Evolutionary conservation across 805 yeast genomes (phyloP).

Genomic region (Candida ulmi): DNA sequence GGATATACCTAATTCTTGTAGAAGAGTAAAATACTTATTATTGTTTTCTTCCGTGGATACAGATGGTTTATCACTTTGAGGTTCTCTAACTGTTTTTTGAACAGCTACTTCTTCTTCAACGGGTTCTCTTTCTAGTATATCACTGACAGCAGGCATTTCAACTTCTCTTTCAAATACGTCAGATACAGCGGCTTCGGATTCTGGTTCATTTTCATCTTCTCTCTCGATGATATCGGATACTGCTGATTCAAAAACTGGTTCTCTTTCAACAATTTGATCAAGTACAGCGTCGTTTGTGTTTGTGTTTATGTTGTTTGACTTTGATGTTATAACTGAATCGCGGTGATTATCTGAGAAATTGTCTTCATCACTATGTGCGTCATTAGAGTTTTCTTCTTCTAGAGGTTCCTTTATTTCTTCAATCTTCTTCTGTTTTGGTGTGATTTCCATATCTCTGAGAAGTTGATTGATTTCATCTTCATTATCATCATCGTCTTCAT

Average conservation of each 20-base stretch:
- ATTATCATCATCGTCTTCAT: constrained; percentile 16
- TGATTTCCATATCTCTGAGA: constrained; percentile 21
- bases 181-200: not conserved
- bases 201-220: not conserved
- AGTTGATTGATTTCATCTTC: constrained; percentile 27
- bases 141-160: not conserved
- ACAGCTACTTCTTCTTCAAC: not conserved
- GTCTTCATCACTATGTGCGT: too few species aligned
- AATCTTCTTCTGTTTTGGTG: constrained; percentile 6
- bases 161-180: constrained; percentile 3
- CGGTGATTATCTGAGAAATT: too few species aligned
- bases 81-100: too few species aligned
- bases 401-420: not conserved
- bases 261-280: not conserved
- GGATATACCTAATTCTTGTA: constrained; percentile 30
- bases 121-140: constrained; percentile 3
- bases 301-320: constrained; percentile 6
- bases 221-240: not conserved
- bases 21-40: constrained; percentile 26
- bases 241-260: not conserved
- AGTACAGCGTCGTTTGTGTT: not conserved
- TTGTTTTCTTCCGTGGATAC: constrained; percentile 12
- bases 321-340: too few species aligned
- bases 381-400: not conserved
- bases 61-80: too few species aligned